Conservation (phyloP, 805 yeast species). For the Candida jianshihensis region DNA sequence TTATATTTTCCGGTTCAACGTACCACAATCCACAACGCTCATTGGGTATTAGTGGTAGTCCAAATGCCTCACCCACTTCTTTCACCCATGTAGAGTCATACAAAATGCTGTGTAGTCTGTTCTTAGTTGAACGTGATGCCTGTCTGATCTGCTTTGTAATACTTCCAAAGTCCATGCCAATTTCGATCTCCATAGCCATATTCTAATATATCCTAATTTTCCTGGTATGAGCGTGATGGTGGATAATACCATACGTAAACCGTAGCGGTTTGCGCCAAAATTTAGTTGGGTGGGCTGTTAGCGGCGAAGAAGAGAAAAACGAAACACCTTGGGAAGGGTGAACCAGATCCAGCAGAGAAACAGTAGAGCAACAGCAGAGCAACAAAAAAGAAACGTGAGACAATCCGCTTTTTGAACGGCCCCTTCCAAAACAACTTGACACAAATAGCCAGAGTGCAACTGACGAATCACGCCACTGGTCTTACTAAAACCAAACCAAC, state of each 20-base stretch:
- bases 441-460: too few species aligned
- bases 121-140: slow-evolving; percentile 44
- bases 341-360: neutral
- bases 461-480: neutral
- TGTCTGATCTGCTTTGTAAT: slow-evolving; percentile 39
- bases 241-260: too few species aligned
- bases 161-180: neutral
- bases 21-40: slow-evolving; percentile 91
- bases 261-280: too few species aligned
- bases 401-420: too few species aligned
- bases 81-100: slow-evolving; percentile 51
- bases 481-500: too few species aligned
- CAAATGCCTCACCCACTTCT: slow-evolving; percentile 29
- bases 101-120: slow-evolving; percentile 66
- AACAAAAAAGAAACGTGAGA: too few species aligned
- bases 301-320: too few species aligned
- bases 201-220: neutral
- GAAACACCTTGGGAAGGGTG: neutral
- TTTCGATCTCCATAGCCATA: too few species aligned
- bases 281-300: too few species aligned
- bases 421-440: too few species aligned
- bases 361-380: too few species aligned
- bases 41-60: slow-evolving; percentile 53
- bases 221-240: too few species aligned
- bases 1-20: slow-evolving; percentile 36